A percentile compares a stretch with the other conserved stretches of the same genome.
Conservation (phyloP, 345 rosid species). For the Salix purpurea region DNA sequence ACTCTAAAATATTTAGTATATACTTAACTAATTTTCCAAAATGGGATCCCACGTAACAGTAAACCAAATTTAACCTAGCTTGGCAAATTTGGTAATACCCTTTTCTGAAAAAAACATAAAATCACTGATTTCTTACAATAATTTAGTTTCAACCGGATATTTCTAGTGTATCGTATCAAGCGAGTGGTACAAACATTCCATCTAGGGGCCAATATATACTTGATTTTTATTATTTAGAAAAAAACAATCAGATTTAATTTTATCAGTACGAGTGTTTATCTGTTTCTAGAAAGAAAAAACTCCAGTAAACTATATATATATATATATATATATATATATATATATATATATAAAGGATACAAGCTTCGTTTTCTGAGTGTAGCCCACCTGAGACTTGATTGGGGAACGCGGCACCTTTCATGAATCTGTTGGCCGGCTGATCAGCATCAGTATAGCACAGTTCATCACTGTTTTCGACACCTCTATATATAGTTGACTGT, state of each 20-base stretch:
- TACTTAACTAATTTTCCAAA: not conserved
- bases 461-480: not conserved
- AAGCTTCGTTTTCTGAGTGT: not conserved
- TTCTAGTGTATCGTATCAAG: not conserved
- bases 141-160: not conserved
- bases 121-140: not conserved
- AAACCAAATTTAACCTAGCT: not conserved
- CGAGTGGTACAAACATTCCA: not conserved
- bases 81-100: not conserved
- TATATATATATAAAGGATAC: not conserved
- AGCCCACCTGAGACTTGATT: slow-evolving; percentile 7
- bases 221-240: too few relatives aligned
- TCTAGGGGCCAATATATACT: not conserved
- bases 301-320: not conserved
- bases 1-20: not conserved
- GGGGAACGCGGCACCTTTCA: not conserved
- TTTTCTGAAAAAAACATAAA: not conserved
- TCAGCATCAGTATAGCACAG: not conserved
- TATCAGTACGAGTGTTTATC: too few relatives aligned
- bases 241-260: too few relatives aligned
- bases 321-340: too few relatives aligned
- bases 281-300: too few relatives aligned
- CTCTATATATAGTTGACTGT: not conserved
- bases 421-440: not conserved
- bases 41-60: not conserved